Base-by-base conservation (phyloP, 495 filamentous ascomycete genomes). In the Penicillium coffeae region DNA sequence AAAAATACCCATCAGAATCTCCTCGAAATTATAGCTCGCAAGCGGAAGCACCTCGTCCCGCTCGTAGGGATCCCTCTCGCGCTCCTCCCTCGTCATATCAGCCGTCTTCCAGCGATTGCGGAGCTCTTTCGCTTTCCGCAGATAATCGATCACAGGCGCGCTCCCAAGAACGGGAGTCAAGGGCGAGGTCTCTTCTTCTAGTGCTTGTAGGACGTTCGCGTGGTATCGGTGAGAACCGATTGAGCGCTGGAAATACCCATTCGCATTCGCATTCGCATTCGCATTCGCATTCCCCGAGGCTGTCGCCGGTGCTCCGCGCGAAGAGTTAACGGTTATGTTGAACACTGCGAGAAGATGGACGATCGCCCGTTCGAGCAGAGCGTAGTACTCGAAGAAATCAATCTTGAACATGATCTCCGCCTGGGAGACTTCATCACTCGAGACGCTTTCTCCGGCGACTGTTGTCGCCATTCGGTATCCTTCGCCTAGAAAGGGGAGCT, bases 381-480 rank as follows among this genome's bases (percentile, higher is more conserved):
- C 78, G 70, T 85, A 86, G 66, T 78, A 87, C 50, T 87, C 83
- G 65, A 83, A 79, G 51, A 85, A 87, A 52, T 87, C 83, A 6
- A 86, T 65, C 58, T 86, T 85, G 68, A 87, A 87, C 74, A 85
- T 85, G 21, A 79, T 73, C 53, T 83, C 77, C 0, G 71, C 69
- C 18, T 80, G 68, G 8, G 58, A 43, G 44, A 65, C 41, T 10
- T 63, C 55, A 15, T 46, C 55, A 3, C 40, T 21, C 32, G 38
- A 40, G 25, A 48, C 40, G 2, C 27, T 38, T 2, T 39, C 20
- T 22, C 13, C 51, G 35, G 51, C 34, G 20, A 55, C 63, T 15
- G 64, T 50, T 2, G 72, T 72, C 2, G 78, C 78, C 1, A 69
- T 55, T 14, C 58, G 58, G 61, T 83, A 85, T 21, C 69, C 79